These are phyloP conservation scores for Chlamydomonas sp. DNA, from an alignment of 139 green algal genomes.

Conservation along the genomic window DNA sequence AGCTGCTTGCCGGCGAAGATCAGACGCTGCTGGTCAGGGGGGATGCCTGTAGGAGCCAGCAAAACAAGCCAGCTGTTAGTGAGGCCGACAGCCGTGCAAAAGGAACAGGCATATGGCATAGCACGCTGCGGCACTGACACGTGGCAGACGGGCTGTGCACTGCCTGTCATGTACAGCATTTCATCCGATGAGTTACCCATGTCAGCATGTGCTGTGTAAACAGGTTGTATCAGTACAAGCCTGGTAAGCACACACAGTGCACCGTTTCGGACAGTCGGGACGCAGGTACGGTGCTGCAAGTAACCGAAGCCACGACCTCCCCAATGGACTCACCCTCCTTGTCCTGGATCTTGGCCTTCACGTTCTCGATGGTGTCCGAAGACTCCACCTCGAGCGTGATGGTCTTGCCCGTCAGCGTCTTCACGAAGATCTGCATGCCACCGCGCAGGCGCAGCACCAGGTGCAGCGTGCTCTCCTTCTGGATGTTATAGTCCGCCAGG, in stretches of 20 bases:
- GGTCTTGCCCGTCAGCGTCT: no score
- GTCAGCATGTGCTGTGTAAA: background rate
- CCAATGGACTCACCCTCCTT: constrained; percentile 76
- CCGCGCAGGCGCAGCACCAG: no score
- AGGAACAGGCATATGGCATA: background rate
- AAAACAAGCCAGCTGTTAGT: background rate
- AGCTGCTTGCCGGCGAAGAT: no score
- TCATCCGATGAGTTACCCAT: background rate
- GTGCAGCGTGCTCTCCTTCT: no score
- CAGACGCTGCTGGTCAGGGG: constrained; percentile 92
- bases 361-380: no score
- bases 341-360: constrained; percentile 96
- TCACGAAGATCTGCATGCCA: no score
- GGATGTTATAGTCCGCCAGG: no score
- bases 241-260: background rate
- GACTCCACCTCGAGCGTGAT: no score
- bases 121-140: background rate
- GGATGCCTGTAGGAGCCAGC: constrained; percentile 68
- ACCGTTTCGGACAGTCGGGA: no score
- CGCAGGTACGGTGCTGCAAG: no score
- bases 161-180: no score
- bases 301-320: no score
- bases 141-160: background rate
- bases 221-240: background rate
- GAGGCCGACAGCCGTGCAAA: background rate